Evolutionary conservation across 169 alveolate genomes (phyloP), one percentile per base, ranked within the genome.

Genomic region (Cryptosporidium bovis): DNA sequence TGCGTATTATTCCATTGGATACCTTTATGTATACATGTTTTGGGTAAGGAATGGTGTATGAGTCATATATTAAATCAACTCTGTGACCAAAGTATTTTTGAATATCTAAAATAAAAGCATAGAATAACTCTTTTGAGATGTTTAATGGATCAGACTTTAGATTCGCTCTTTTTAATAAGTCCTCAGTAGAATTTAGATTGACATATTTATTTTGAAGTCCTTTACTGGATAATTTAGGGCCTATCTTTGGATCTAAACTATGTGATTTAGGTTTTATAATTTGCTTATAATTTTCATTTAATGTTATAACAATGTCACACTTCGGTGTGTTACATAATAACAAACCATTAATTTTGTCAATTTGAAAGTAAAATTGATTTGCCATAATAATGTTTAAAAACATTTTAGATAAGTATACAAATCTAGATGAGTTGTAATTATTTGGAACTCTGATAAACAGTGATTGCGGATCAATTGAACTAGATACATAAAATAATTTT

Each of bases 381-480:
- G 48, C n/a, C 6, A 46, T 56, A 44, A 77, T 60, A 58, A 62
- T 77, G 3, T 77, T 36, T 10, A 77, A 33, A 46, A 58, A 77
- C 46, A 60, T 15, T 16, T 60, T 77, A 24, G 87, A 51, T 27
- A 77, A 60, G 20, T 77, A 60, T 48, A 77, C 51, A 13, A 77
- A 34, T 44, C 87, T 55, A 16, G 1, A 20, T 12, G 77, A 77
- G 55, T 77, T 77, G 40, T 77, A 77, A 36, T 60, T 18, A 8
- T 62, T 77, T 44, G 87, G 87, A 2, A 77, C 44, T 24, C 40
- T 77, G 40, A 77, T 77, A 2, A 77, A 31, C 16, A 77, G n/a
- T 5, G 77, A 77, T 62, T 77, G 87, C 13, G 87, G 87, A 77
- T 77, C 87, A 60, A 29, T 29, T 50, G 12, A 53, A 31, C 65